Evolutionary conservation across 129 eudicot species (phyloP), one percentile per base, ranked within the genome.

Genomic region (Artemisia argyi): DNA sequence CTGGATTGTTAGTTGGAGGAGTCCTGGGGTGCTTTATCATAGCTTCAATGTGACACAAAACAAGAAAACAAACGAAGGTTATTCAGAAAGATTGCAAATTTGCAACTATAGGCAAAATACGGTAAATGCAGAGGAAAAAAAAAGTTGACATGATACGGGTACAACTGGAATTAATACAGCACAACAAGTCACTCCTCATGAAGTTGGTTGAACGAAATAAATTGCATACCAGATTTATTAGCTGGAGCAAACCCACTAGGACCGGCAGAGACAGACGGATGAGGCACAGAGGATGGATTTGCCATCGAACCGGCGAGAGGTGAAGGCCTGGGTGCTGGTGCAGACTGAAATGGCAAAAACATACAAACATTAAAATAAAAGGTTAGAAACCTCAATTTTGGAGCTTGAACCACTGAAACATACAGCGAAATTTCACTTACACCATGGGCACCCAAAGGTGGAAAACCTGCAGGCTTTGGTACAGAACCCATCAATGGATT

Each of bases 291-390:
- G 47, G 97, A 73, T 44, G 96, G 86, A 78, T 87, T 90, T 42
- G 91, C 84, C 89, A 90, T 87, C 97, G 91, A 90, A 28, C 95
- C 97, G 32, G 95, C 85, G 61, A 85, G 87, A 65, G 95, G 73
- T 68, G 91, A 77, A n/a, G 89, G 85, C 82, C 87, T 74, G 73
- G 95, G 81, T 57, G 89, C 85, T 35, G 85, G 95, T 69, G 83
- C 83, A 44, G 81, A 78, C 86, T 87, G 97, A 75, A 87, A 87
- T 74, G 95, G 91, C 97, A 87, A 48, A 68, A 69, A 54, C 22
- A 47, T 17, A 48, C 8, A 67, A 69, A 74, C 49, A 26, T 12
- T 13, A 17, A 24, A 14, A 59, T 32, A 35, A 16, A 30, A 0
- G 28, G 50, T 76, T 57, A 76, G 56, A 60, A 50, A 44, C 39